Evolutionary conservation across 306 rosid genomes (phyloP).

Genomic region (Vigna unguiculata): DNA sequence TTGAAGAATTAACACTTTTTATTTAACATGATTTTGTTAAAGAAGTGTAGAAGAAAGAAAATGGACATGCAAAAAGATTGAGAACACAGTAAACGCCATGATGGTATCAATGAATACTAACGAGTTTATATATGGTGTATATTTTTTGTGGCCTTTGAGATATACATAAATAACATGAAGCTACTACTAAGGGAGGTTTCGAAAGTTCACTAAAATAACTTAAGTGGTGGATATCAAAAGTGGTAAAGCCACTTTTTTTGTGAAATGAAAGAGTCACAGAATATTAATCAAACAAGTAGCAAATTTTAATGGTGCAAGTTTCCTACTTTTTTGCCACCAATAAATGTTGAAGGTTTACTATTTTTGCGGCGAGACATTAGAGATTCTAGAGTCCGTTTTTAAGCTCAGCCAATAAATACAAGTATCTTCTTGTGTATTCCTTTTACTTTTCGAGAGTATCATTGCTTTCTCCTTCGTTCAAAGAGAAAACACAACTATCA

Average conservation of each 20-base stretch:
- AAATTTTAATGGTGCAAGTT: not conserved
- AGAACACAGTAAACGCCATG: not conserved
- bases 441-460: not conserved
- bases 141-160: not conserved
- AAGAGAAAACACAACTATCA: not conserved
- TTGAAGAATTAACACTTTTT: not conserved
- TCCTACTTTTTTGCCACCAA: not conserved
- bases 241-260: not conserved
- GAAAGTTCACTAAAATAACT: not conserved
- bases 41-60: not conserved
- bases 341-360: not conserved
- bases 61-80: not conserved
- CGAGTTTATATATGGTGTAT: not conserved
- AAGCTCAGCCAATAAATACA: not conserved
- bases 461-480: not conserved
- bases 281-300: not conserved
- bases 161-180: not conserved
- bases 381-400: not conserved
- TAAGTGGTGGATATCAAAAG: not conserved
- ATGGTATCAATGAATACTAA: not conserved
- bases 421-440: not conserved
- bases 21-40: not conserved
- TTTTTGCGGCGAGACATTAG: not conserved
- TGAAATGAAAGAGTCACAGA: not conserved
- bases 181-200: not conserved